Conservation (phyloP, 768 basidiomycete genomes). For the Termitomyces heimii region DNA sequence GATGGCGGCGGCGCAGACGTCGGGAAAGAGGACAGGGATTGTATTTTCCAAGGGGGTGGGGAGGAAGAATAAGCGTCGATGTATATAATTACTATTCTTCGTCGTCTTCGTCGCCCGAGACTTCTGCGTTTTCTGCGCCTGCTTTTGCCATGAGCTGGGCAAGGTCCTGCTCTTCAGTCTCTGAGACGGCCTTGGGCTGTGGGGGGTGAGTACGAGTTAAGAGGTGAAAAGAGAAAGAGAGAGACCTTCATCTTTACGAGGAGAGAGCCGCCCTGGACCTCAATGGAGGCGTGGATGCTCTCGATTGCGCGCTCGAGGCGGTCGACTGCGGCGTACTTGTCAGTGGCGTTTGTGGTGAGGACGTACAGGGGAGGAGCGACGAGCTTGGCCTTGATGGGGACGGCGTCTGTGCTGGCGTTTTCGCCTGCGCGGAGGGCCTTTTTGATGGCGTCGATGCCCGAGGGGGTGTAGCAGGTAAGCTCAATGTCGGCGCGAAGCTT, state of each 20-base stretch:
- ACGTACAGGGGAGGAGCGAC: conserved; percentile 97
- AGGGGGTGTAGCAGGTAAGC: conserved; percentile 91
- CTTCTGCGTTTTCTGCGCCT: conserved; percentile 90
- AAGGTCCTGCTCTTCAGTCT: conserved; percentile 95
- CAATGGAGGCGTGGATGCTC: conserved; percentile 79
- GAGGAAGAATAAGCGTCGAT: conserved; percentile 16
- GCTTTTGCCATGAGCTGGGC: conserved; percentile 96
- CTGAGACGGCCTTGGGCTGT: conserved; percentile 96
- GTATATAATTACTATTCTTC: conserved; percentile 34
- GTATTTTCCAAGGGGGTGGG: conserved; percentile 46
- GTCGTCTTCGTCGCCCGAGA: conserved; percentile 91
- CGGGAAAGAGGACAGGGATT: conserved; percentile 56
- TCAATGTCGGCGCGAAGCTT: conserved; percentile 98
- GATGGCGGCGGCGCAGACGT: conserved; percentile 38
- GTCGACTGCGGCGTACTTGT: conserved; percentile 94
- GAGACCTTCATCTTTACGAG: conserved; percentile 95
- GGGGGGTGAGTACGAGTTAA: neutral
- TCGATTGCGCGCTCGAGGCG: conserved; percentile 92
- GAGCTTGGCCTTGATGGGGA: conserved; percentile 95
- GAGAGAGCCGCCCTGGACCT: conserved; percentile 78
- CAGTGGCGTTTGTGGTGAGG: conserved; percentile 91
- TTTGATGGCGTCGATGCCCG: conserved; percentile 96
- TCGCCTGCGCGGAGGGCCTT: conserved; percentile 88
- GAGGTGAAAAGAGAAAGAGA: neutral
- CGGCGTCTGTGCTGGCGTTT: conserved; percentile 76